Conservation (phyloP, 192 early-diverging fungal genomes). For the Coemansia reversa region DNA sequence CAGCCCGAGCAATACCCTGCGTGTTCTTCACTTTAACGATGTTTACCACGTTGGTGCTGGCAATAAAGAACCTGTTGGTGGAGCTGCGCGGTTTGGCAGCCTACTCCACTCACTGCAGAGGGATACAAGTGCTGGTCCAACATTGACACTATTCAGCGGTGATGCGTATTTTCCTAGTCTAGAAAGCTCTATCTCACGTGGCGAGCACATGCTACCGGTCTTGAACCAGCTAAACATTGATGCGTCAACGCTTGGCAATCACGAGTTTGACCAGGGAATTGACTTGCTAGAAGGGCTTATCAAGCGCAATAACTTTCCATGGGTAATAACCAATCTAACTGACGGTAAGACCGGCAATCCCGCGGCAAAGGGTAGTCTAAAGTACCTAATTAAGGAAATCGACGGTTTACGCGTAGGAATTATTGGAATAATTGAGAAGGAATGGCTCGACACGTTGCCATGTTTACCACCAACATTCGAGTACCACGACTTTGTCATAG, state of each 20-base stretch:
- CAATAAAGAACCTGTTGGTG: constrained; percentile 61
- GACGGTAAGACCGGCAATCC: constrained; percentile 37
- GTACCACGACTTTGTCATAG: constrained; percentile 59
- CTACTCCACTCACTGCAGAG: constrained; percentile 44
- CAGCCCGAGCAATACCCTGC: constrained; percentile 11
- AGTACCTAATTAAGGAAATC: constrained; percentile 52
- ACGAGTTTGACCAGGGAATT: constrained; percentile 74
- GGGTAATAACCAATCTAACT: constrained; percentile 67
- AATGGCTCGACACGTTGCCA: constrained; percentile 69
- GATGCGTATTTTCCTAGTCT: constrained; percentile 69
- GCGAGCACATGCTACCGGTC: constrained; percentile 62
- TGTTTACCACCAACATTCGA: constrained; percentile 58
- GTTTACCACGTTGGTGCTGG: constrained; percentile 60
- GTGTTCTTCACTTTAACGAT: constrained; percentile 68
- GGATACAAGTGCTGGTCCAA: constrained; percentile 12
- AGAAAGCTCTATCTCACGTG: constrained; percentile 67
- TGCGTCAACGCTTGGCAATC: constrained; percentile 66
- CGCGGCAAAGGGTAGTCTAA: constrained; percentile 31
- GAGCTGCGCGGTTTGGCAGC: constrained; percentile 62
- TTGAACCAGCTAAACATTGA: constrained; percentile 61
- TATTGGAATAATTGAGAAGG: constrained; percentile 67
- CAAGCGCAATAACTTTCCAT: constrained; percentile 62
- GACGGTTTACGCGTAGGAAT: constrained; percentile 59
- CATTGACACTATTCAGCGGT: constrained; percentile 64
- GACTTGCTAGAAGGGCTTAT: constrained; percentile 56